Base-by-base conservation (phyloP, 129 eudicot genomes). In the Flaveria linearis region DNA sequence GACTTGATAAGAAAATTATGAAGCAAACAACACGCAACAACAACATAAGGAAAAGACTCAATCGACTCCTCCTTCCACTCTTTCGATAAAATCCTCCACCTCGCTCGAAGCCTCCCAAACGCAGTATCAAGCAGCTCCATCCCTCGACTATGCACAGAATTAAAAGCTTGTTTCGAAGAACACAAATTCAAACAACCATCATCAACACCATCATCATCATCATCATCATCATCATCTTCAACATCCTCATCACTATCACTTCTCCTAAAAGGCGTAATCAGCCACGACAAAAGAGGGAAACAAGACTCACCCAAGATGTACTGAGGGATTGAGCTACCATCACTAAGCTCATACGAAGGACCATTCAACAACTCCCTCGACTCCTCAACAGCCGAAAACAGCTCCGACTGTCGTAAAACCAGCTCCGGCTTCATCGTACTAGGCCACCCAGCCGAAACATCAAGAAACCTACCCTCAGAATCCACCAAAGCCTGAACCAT, bases 401-500 rank as follows among this genome's bases (percentile, higher is more conserved):
- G 65, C 78, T 82, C 92, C 1, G 98, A 88, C 52, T 86, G 83
- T 3, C 86, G 76, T 52, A 93, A 76, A 66, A 88, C 78, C 11
- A 79, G 50, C 9, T 80, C 91, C 6, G 92, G 91, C 3, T 72
- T 84, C 80, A 72, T 80, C n/a, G 77, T 68, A 76, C 90, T 86
- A 0, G 97, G 98, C 98, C 98, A 93, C 1, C 98, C 98, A 28
- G 98, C 97, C 0, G 98, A 93, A 4, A 93, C 91, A 81, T 93
- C 98, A 26, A 93, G 65, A 57, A 93, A 93, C 74, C 97, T 90
- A 55, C 97, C 96, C 52, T 93, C 97, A 0, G 90, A 86, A 80
- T 93, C 98, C 55, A 93, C 92, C 68, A 93, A 74, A 3, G 92
- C 98, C 39, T 93, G 97, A 78, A 87, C 97, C 76, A 90, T 30